Percentiles rank a stretch among this genome's conserved stretches.
These are phyloP conservation scores for Tulasnella sp. DNA, from an alignment of 768 basidiomycete genomes.

Conservation along the genomic window DNA sequence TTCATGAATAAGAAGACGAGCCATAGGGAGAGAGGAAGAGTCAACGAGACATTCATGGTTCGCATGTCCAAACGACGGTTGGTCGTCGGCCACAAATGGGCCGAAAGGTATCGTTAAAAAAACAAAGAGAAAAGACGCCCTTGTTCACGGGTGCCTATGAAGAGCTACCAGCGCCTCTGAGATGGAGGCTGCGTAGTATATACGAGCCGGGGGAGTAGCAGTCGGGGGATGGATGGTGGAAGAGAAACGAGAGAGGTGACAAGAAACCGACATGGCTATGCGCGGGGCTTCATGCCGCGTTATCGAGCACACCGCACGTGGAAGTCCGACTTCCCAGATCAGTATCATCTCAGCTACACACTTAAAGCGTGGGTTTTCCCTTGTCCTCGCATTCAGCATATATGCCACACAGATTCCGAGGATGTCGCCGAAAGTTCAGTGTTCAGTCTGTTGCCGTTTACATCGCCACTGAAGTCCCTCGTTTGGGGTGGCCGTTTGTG, in stretches of 20 bases:
- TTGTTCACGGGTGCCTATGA: neutral
- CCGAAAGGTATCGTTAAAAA: neutral
- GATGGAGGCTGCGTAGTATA: neutral
- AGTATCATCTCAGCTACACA: neutral
- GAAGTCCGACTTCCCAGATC: neutral
- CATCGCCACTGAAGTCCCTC: too few species aligned
- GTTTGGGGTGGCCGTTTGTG: too few species aligned
- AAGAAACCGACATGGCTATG: neutral
- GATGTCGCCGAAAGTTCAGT: too few species aligned
- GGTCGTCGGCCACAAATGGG: neutral
- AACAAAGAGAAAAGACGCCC: neutral
- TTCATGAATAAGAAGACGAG: neutral
- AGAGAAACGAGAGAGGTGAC: neutral
- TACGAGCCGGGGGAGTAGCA: neutral
- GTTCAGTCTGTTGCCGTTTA: too few species aligned
- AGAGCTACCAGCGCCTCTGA: neutral
- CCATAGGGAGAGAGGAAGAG: neutral
- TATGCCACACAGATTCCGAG: too few species aligned
- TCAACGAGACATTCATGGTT: neutral
- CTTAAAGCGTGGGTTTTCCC: too few species aligned
- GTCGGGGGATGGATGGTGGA: neutral
- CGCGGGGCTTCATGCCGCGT: neutral
- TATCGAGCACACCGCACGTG: neutral
- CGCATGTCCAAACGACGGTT: neutral
- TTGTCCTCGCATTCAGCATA: too few species aligned